Conservation (phyloP, 768 basidiomycete species). For the Amanita phalloides region DNA sequence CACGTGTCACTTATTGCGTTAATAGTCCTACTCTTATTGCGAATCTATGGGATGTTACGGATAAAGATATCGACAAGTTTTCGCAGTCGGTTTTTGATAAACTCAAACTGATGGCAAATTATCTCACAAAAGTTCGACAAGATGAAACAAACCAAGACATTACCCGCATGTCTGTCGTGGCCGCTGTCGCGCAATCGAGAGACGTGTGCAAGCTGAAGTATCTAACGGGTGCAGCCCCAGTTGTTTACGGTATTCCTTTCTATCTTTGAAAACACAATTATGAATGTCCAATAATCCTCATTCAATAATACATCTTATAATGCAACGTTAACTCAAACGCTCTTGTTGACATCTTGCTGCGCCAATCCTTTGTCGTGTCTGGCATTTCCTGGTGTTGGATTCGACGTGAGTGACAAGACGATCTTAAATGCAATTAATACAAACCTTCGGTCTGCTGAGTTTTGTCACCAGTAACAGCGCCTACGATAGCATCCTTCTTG, state of each 20-base stretch:
- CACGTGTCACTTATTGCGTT: background rate
- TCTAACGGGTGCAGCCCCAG: constrained; percentile 89
- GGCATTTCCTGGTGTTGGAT: constrained; percentile 30
- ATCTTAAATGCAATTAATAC: background rate
- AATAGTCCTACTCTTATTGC: constrained; percentile 83
- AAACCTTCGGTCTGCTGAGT: constrained; percentile 30
- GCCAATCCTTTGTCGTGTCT: constrained; percentile 43
- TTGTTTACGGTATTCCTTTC: constrained; percentile 94
- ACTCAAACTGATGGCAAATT: constrained; percentile 38
- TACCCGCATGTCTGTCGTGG: constrained; percentile 39
- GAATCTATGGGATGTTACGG: constrained; percentile 98
- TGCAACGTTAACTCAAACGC: background rate
- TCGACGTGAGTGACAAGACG: background rate
- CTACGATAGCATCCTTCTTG: constrained; percentile 38
- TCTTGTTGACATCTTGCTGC: constrained; percentile 44
- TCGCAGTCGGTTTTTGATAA: constrained; percentile 76
- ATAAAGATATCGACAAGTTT: constrained; percentile 92
- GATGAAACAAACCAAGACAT: constrained; percentile 4
- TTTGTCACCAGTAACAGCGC: constrained; percentile 41
- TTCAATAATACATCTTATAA: background rate
- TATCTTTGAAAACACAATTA: constrained; percentile 35
- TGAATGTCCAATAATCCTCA: background rate
- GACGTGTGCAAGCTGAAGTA: constrained; percentile 84
- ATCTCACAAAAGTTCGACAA: constrained; percentile 13
- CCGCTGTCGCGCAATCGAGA: constrained; percentile 73